Conservation (phyloP, 2,329 filamentous ascomycete species). For the Monascus ruber region DNA sequence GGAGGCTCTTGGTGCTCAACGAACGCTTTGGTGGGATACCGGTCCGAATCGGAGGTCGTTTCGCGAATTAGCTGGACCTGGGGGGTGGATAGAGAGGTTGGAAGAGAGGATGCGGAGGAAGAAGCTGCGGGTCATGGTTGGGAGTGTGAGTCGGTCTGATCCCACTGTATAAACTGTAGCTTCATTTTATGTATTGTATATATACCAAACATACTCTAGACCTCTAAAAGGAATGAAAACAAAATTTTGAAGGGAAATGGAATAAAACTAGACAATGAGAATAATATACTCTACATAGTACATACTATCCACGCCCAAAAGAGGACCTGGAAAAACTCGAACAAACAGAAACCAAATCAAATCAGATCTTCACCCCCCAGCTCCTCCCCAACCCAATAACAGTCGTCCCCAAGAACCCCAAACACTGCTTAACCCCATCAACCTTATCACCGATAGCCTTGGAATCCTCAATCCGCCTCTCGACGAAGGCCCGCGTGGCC, state of each 20-base stretch:
- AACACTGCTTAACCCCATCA: conserved; percentile 59
- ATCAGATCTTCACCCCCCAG: conserved; percentile 70
- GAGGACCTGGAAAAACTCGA: conserved; percentile 1
- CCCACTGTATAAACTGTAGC: no score
- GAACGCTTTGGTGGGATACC: conserved; percentile 21
- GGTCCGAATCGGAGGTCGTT: conserved; percentile 19
- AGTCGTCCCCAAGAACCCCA: conserved; percentile 68
- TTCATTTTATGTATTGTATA: no score
- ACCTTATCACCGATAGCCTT: conserved; percentile 51
- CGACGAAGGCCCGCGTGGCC: conserved; percentile 71
- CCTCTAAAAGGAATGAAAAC: no score
- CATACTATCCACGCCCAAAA: not conserved
- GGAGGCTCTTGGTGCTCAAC: not conserved
- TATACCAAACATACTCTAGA: not conserved
- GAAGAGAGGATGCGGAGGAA: conserved; percentile 4
- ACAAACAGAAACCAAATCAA: conserved; percentile 1
- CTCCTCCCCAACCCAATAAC: conserved; percentile 74
- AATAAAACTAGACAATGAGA: no score
- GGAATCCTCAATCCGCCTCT: conserved; percentile 61
- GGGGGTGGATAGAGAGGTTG: conserved; percentile 17
- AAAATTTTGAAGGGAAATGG: no score
- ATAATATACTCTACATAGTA: no score
- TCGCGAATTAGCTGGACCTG: conserved; percentile 12
- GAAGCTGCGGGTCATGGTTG: no score
- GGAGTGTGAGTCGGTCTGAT: no score